Conservation (phyloP, 768 basidiomycete species). For the Lepiota venenata region DNA sequence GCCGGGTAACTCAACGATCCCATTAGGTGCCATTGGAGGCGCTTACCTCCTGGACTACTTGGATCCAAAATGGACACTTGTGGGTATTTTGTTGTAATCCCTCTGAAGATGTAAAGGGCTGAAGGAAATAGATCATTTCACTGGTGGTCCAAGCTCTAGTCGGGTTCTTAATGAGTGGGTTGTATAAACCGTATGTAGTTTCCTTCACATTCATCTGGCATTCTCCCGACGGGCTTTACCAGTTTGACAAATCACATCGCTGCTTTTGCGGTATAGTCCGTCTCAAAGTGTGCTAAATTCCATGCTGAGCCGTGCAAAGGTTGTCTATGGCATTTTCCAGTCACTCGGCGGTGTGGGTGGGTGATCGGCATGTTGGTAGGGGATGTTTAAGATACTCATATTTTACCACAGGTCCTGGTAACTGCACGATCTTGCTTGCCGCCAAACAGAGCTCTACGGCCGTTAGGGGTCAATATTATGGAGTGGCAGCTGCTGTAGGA, state of each 20-base stretch:
- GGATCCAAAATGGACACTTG: slow-evolving; percentile 77
- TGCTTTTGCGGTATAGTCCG: background rate
- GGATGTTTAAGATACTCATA: no score
- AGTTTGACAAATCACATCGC: background rate
- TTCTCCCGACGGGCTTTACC: no score
- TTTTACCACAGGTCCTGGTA: slow-evolving; percentile 59
- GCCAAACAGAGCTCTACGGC: slow-evolving; percentile 83
- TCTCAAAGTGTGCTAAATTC: background rate
- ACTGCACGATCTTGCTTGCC: slow-evolving; percentile 81
- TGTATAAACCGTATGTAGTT: slow-evolving; percentile 48
- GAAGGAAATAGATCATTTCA: slow-evolving; percentile 51
- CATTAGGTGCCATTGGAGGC: slow-evolving; percentile 55
- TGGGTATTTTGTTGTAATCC: slow-evolving; percentile 24
- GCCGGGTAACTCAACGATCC: slow-evolving; percentile 37
- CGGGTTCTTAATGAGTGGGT: slow-evolving; percentile 89
- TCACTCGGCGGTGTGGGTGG: slow-evolving; percentile 80
- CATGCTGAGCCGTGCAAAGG: slow-evolving; percentile 26
- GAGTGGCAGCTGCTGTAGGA: slow-evolving; percentile 79
- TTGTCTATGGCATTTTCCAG: slow-evolving; percentile 88
- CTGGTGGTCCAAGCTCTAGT: slow-evolving; percentile 65
- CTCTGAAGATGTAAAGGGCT: no score
- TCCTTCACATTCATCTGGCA: no score
- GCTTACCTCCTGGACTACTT: slow-evolving; percentile 75
- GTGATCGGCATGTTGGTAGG: slow-evolving; percentile 10
- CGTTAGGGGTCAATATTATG: slow-evolving; percentile 81